Base-by-base conservation (phyloP, 768 basidiomycete genomes). In the Lactarius vividus region DNA sequence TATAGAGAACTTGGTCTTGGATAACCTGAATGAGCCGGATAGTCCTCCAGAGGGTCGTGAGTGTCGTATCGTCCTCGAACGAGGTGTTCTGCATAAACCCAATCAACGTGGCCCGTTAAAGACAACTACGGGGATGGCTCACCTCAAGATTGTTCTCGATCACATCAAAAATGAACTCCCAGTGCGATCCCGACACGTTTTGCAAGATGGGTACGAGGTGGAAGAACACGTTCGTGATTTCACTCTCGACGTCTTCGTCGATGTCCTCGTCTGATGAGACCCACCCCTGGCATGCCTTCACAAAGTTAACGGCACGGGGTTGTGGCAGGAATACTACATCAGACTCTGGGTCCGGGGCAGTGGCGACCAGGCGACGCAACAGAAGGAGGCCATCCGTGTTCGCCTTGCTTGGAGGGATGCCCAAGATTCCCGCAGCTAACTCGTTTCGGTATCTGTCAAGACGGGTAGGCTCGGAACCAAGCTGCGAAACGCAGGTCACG, bases 141-240 rank as follows among this genome's bases (percentile, higher is more conserved):
- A 94, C 94, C 84, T 98, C 96, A 3, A 98, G 79, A 71, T 91
- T 92, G 65, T 82, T 90, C 75, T 96, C 95, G 15, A 96, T 73
- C 18, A 98, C 75, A 73, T 98, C 95, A 74, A 92, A 96, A 5
- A 95, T 85, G 39, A 95, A 84, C 57, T 93, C 91, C 97, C 97
- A 99, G 75, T 98, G 97, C 0, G 83, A 79, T 0, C 96, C 97
- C 16, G 86, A 80, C 2, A 96, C 81, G 72, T 86, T 91, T 76
- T 98, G 94, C 65, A 98, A 76, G 61, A 98, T 89, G 2, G 96
- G 95, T 1, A 87, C 92, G 2, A 98, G 79, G 63, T 89, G 81
- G 53, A 82, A 76, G 73, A 93, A 92, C 3, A 97, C 74, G 66
- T 86, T 75, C 8, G 90, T 86, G 79, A 96, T 86, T 61, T 82